Percentiles rank a stretch among this genome's conserved stretches.
phyloP scores from a whole-genome alignment of 257 asterid species.

The Leonotis leonurus region DNA sequence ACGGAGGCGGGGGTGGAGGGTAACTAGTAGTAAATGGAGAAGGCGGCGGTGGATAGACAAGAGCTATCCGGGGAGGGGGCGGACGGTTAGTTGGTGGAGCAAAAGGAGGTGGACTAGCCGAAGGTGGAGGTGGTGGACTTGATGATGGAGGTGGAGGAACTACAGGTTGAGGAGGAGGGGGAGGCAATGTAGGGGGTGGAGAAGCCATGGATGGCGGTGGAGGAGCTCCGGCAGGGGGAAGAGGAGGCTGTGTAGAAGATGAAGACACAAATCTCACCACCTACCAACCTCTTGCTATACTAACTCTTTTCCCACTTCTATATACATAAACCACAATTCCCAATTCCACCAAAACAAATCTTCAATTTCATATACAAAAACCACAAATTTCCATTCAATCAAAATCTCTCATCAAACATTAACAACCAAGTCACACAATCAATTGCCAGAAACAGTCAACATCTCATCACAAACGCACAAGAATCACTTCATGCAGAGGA shows the following conservation, averaged over 20 bases:
- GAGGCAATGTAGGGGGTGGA: conserved; percentile 20
- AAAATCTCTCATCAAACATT: background rate
- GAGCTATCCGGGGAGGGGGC: background rate
- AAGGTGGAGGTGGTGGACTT: conserved; percentile 19
- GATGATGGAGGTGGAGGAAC: conserved; percentile 22
- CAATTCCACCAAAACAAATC: background rate
- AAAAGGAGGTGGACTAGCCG: conserved; percentile 16
- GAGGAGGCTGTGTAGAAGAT: conserved; percentile 20
- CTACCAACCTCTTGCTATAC: conserved; percentile 14
- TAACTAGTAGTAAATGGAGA: conserved; percentile 7
- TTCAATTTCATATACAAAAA: conserved; percentile 20
- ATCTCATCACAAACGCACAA: background rate
- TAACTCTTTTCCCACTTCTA: conserved; percentile 19
- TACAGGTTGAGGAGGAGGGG: conserved; percentile 21
- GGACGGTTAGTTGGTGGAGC: conserved; percentile 19
- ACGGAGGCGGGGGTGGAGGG: background rate
- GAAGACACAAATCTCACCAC: conserved; percentile 31
- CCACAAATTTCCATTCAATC: background rate
- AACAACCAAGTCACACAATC: background rate
- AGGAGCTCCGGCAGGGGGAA: conserved; percentile 5
- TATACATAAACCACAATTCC: background rate
- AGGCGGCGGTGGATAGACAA: conserved; percentile 25
- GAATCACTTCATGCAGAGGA: conserved; percentile 2
- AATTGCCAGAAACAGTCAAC: background rate
- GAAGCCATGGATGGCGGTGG: conserved; percentile 17